Base-by-base conservation (phyloP, 1,284 basidiomycete genomes). In the Papiliotrema nemorosa region DNA sequence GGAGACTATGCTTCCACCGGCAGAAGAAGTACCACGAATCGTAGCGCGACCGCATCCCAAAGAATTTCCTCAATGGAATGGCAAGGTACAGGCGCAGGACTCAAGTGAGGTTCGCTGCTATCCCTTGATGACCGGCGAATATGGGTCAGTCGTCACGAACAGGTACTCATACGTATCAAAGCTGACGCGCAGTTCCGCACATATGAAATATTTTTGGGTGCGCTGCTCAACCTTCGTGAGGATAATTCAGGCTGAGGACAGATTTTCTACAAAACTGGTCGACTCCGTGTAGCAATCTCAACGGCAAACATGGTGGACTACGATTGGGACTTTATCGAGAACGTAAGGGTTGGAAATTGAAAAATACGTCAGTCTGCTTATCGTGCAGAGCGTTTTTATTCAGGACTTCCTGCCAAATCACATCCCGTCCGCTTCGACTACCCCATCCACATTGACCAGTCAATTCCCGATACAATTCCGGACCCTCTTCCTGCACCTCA, bases 201-300 rank as follows among this genome's bases (percentile, higher is more conserved):
- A 73, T 46, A 72, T 72, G 71, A 73, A 73, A 53, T 73, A 64
- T 47, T 59, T 65, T 27, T 73, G 68, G 67, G 69, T 70, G 33
- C 44, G 64, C 41, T 48, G 24, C 12, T 20, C 24, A n/a, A 13
- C 14, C 22, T 22, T 20, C 38, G 29, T 27, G 2, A 40, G 40
- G 26, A 24, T 31, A 20, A 18, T 37, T 39, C 27, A 25, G 27
- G 14, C 42, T 44, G 37, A 52, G 14, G 12, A 16, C 34, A 69
- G 70, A 67, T 76, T 21, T 73, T 72, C 42, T 75, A 74, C 66
- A 69, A 70, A 47, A 71, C 70, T 9, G 72, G 73, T 2, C 55
- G 73, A 20, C 48, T 75, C n/a, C 54, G 74, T 20, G 62, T 74
- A 1, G 62, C 67, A 5, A 66, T 75, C 42, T 57, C 59, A 21